A percentile compares a stretch with the other conserved stretches of the same genome.
Evolutionary conservation across 805 yeast genomes (phyloP).

Genomic region (Sungouiozyma intestinalis): DNA sequence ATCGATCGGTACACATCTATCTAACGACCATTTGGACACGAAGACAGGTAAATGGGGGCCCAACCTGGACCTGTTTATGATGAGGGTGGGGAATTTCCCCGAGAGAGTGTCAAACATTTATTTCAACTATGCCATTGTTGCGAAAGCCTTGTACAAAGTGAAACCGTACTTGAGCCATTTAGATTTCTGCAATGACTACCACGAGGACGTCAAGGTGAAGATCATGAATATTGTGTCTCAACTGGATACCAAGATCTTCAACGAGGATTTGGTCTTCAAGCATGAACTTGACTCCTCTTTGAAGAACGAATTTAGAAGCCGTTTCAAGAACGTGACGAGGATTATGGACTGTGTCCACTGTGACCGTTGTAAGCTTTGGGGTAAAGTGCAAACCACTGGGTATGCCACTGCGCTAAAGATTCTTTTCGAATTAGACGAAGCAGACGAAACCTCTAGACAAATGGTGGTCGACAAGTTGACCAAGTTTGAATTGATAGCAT

Average conservation of each 20-base stretch:
- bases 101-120: conserved; percentile 85
- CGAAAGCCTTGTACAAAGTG: conserved; percentile 69
- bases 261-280: conserved; percentile 41
- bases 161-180: conserved; percentile 41
- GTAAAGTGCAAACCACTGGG: conserved; percentile 93
- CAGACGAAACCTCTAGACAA: conserved; percentile 33
- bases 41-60: conserved; percentile 78
- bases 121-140: conserved; percentile 81
- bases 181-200: conserved; percentile 38
- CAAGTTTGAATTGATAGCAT: conserved; percentile 78
- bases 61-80: conserved; percentile 69
- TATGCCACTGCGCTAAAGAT: conserved; percentile 94
- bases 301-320: conserved; percentile 75
- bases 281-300: conserved; percentile 37
- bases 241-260: conserved; percentile 33
- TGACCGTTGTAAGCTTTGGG: conserved; percentile 97
- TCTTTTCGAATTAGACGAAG: conserved; percentile 60
- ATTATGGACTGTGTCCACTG: conserved; percentile 99
- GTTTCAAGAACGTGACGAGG: conserved; percentile 82
- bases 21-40: conserved; percentile 68
- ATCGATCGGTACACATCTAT: conserved; percentile 84
- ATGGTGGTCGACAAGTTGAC: conserved; percentile 49
- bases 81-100: conserved; percentile 79
- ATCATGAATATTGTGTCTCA: conserved; percentile 32
- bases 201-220: conserved; percentile 36